Conservation (phyloP, 345 rosid genomes). For the Kandelia obovata region DNA sequence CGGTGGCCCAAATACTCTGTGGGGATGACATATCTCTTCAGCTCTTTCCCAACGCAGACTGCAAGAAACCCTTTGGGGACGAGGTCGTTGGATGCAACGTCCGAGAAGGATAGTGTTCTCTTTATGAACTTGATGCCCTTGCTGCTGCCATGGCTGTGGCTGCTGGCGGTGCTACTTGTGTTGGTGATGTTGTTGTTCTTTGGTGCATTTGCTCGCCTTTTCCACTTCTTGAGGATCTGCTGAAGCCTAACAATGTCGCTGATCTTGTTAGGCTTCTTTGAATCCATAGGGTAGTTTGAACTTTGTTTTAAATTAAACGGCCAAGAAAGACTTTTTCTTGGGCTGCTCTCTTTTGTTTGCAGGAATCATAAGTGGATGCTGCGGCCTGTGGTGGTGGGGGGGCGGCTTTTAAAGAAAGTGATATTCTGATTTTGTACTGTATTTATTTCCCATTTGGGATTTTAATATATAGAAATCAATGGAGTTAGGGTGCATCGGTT, state of each 20-base stretch:
- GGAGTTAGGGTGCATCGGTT: conserved; percentile 9
- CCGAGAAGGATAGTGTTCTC: conserved; percentile 25
- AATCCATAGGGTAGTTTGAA: background rate
- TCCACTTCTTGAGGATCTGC: conserved; percentile 30
- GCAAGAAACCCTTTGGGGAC: conserved; percentile 29
- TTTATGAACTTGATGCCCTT: conserved; percentile 29
- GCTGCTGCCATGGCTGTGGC: conserved; percentile 2
- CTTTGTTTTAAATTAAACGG: no score
- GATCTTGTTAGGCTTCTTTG: conserved; percentile 25
- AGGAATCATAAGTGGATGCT: background rate
- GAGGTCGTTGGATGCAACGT: conserved; percentile 7
- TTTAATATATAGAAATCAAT: background rate
- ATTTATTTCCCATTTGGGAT: conserved; percentile 4
- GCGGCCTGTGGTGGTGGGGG: background rate
- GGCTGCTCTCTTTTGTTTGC: background rate
- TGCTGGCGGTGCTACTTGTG: background rate
- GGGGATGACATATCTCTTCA: conserved; percentile 30
- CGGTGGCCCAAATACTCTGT: conserved; percentile 22
- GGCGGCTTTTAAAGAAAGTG: background rate
- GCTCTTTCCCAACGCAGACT: conserved; percentile 23
- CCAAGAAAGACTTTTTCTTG: background rate
- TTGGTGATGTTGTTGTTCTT: background rate
- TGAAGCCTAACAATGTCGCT: conserved; percentile 30
- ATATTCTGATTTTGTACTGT: background rate
- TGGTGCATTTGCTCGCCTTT: conserved; percentile 12